Percentiles rank a stretch among this genome's conserved stretches.
Conservation (phyloP, 148 eudicot genomes). For the Rhododendron griersonianum region DNA sequence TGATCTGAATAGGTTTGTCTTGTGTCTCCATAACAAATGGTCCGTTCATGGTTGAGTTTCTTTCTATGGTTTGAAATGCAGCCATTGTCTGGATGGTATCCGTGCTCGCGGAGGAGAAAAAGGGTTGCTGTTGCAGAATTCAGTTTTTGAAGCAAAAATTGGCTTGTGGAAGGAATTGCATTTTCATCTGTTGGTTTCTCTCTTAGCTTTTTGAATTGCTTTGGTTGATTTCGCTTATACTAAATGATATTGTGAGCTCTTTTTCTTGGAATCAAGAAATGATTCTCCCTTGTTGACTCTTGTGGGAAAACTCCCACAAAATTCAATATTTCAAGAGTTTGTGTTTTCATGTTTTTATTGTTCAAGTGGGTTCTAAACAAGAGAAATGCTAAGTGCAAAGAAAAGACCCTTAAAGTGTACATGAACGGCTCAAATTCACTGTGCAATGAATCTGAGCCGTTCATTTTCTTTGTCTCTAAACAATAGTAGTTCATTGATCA, state of each 20-base stretch:
- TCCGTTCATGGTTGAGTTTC: neutral
- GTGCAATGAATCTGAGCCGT: too few relatives aligned
- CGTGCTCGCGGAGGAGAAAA: neutral
- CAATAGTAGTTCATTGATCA: neutral
- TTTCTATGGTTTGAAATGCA: neutral
- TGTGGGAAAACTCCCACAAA: conserved; percentile 14
- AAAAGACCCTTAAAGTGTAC: too few relatives aligned
- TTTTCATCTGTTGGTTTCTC: conserved; percentile 11
- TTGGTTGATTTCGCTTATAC: conserved; percentile 26
- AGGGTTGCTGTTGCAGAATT: neutral
- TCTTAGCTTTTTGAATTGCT: conserved; percentile 15
- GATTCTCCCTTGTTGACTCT: conserved; percentile 21
- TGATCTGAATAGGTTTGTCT: neutral
- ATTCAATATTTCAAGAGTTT: conserved; percentile 7
- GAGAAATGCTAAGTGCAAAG: too few relatives aligned
- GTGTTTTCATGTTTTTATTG: neutral
- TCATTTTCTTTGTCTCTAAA: neutral
- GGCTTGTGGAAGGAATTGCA: neutral
- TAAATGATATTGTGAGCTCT: conserved; percentile 44
- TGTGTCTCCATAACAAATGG: too few relatives aligned
- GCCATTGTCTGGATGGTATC: conserved; percentile 13
- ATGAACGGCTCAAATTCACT: too few relatives aligned
- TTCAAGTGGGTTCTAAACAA: neutral
- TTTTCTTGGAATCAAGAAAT: conserved; percentile 22
- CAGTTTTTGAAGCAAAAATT: conserved; percentile 5